Evolutionary conservation across 2,329 filamentous ascomycete species (phyloP).

Genomic region (Paracorniculantispora psalliotae): DNA sequence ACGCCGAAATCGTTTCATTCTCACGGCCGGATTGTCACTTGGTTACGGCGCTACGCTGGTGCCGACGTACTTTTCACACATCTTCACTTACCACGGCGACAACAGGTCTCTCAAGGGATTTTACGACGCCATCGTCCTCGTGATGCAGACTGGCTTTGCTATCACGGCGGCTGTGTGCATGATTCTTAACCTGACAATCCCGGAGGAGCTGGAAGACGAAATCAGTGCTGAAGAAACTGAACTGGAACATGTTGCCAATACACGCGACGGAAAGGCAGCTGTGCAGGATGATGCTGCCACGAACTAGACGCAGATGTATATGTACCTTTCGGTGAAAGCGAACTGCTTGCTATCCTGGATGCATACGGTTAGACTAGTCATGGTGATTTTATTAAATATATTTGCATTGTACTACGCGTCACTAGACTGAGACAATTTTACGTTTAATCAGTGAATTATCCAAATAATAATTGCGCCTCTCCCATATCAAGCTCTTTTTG

Average conservation of each 20-base stretch:
- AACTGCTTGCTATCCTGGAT: neutral
- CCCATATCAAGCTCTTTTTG: constrained; percentile 1
- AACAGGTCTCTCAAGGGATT: constrained; percentile 68
- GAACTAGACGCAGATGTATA: neutral
- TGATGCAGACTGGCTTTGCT: constrained; percentile 72
- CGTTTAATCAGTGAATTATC: neutral
- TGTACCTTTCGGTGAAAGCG: neutral
- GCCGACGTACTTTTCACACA: constrained; percentile 60
- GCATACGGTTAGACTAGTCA: neutral
- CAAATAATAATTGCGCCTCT: neutral
- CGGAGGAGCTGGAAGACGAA: constrained; percentile 68
- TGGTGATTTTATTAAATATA: neutral
- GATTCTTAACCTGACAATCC: constrained; percentile 66
- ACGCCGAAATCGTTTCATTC: constrained; percentile 76
- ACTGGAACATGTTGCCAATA: neutral
- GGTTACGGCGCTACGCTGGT: constrained; percentile 68
- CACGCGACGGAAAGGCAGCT: neutral
- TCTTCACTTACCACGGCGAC: constrained; percentile 67
- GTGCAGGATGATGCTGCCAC: neutral
- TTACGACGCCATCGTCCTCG: constrained; percentile 65
- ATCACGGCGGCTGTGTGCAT: constrained; percentile 70
- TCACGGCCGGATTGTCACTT: constrained; percentile 68
- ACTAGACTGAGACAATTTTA: neutral
- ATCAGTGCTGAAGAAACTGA: neutral
- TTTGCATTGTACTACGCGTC: neutral